These are phyloP conservation scores for Austroboletus rostrupii DNA, from an alignment of 1,284 basidiomycete species.

Conservation along the genomic window DNA sequence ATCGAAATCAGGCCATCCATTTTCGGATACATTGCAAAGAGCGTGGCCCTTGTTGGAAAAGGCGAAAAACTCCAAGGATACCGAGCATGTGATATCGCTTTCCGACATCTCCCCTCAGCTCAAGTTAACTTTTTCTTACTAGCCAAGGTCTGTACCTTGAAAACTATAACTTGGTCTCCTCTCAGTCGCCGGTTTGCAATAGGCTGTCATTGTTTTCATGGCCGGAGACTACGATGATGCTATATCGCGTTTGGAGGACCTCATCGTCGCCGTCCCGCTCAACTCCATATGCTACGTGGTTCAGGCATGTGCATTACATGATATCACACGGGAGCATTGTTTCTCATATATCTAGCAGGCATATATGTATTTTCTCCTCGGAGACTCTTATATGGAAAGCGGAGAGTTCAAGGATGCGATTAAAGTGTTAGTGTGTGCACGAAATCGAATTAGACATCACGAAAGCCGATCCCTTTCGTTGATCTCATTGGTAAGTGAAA, in stretches of 20 bases:
- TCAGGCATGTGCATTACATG: neutral
- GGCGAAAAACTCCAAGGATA: neutral
- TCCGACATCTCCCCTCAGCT: neutral
- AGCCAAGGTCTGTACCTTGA: neutral
- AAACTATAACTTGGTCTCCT: no score
- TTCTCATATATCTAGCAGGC: constrained; percentile 1
- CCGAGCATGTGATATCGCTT: neutral
- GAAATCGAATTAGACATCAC: neutral
- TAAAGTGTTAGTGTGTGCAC: neutral
- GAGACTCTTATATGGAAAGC: neutral
- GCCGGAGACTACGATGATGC: constrained; percentile 1
- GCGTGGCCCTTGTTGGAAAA: constrained; percentile 1
- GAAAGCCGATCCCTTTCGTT: neutral
- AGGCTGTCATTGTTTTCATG: constrained; percentile 7
- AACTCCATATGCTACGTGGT: neutral
- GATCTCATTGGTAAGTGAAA: neutral
- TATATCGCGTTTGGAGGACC: constrained; percentile 3
- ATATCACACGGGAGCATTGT: neutral
- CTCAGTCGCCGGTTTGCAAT: no score
- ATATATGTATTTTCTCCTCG: constrained; percentile 1
- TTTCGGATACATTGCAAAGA: constrained; percentile 7
- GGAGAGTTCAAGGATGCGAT: neutral
- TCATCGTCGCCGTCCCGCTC: neutral
- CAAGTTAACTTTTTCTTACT: neutral
- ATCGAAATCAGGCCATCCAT: neutral